A percentile compares a stretch with the other conserved stretches of the same genome.
Conservation (phyloP, 2,329 filamentous ascomycete species). For the Penicillium sp. region DNA sequence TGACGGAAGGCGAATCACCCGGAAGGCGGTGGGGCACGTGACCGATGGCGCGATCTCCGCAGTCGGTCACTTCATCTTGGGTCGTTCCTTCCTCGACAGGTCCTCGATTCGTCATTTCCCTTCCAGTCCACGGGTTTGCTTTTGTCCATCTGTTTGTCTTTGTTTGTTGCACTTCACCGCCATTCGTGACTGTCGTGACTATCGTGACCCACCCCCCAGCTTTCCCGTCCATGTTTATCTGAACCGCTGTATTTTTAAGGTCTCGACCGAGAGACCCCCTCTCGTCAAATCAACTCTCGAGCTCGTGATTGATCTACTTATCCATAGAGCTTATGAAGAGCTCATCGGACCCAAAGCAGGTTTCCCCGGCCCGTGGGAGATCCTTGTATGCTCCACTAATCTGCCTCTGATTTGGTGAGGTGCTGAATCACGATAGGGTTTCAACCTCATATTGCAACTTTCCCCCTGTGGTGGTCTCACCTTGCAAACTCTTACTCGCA, state of each 20-base stretch:
- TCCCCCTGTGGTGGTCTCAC: neutral
- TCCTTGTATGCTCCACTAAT: neutral
- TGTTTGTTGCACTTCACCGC: neutral
- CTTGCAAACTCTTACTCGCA: neutral
- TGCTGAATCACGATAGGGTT: neutral
- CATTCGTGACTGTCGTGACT: neutral
- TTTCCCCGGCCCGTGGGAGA: neutral
- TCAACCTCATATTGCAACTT: neutral
- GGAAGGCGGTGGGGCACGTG: slow-evolving; percentile 18
- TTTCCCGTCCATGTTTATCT: neutral
- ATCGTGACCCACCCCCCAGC: neutral
- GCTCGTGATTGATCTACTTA: slow-evolving; percentile 1
- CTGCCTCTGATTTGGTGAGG: neutral
- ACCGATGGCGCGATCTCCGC: slow-evolving; percentile 23
- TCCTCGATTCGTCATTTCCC: slow-evolving; percentile 16
- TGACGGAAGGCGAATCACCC: neutral
- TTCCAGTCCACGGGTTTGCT: neutral
- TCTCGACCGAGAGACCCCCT: slow-evolving; percentile 1
- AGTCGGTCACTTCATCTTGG: slow-evolving; percentile 14
- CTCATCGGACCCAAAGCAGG: neutral
- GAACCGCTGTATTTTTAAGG: neutral
- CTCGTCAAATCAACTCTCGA: neutral
- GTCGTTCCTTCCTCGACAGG: neutral
- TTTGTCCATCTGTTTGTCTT: neutral
- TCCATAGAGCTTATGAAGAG: neutral